Percentiles rank a stretch among this genome's conserved stretches.
Evolutionary conservation across 2,329 filamentous ascomycete species (phyloP).

Genomic region (Colletotrichum lupini): DNA sequence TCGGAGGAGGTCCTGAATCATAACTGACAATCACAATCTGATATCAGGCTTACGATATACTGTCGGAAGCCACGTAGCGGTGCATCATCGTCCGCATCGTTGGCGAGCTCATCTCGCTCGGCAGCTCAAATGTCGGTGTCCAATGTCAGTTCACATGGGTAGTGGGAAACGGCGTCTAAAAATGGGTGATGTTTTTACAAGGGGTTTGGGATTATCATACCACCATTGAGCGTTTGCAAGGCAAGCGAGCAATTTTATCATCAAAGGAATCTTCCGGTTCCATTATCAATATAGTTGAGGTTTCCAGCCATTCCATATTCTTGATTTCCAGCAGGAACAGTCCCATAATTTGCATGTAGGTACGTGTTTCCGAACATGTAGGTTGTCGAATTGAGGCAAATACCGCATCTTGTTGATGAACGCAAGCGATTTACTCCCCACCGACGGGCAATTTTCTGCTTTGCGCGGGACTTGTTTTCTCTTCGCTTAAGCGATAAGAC

Average conservation of each 20-base stretch:
- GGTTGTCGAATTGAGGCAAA: not conserved
- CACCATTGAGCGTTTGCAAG: slow-evolving; percentile 1
- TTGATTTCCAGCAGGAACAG: not conserved
- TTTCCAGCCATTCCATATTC: not conserved
- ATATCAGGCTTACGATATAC: slow-evolving; percentile 44
- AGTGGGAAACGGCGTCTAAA: not conserved
- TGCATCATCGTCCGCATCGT: slow-evolving; percentile 36
- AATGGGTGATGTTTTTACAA: not conserved
- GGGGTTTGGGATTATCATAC: slow-evolving; percentile 8
- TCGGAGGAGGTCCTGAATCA: not conserved
- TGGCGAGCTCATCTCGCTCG: slow-evolving; percentile 28
- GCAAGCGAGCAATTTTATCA: not conserved
- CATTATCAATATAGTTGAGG: too few species aligned
- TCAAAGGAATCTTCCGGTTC: not conserved
- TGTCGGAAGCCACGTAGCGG: slow-evolving; percentile 41
- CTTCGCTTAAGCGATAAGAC: not conserved
- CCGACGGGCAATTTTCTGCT: not conserved
- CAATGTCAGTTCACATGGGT: slow-evolving; percentile 15
- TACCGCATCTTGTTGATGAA: not conserved
- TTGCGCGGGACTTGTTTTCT: not conserved
- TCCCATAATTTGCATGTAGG: not conserved
- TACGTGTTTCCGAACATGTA: not conserved
- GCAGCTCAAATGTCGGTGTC: slow-evolving; percentile 18
- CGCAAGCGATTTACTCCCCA: not conserved
- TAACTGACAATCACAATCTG: slow-evolving; percentile 33